Conservation (phyloP, 768 basidiomycete genomes). For the Chalciporus piperatus region DNA sequence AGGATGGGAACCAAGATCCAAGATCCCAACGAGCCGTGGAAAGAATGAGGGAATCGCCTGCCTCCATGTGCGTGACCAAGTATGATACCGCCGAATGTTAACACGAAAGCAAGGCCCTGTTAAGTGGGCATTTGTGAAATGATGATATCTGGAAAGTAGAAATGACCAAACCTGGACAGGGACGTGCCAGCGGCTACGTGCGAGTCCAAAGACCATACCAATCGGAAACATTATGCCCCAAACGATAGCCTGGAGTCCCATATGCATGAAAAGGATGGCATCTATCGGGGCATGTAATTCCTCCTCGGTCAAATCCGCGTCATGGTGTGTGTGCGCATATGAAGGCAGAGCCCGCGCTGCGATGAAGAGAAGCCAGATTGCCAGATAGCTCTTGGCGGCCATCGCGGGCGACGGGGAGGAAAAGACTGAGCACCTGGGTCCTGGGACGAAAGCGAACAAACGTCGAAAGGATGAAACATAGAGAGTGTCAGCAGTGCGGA, state of each 20-base stretch:
- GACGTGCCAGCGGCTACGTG: constrained; percentile 87
- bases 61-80: constrained; percentile 89
- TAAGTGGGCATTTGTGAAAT: background rate
- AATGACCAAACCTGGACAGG: constrained; percentile 60
- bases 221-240: constrained; percentile 89
- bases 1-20: constrained; percentile 57
- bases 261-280: constrained; percentile 78
- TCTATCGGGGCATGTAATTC: constrained; percentile 67
- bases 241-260: constrained; percentile 67
- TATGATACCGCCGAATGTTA: constrained; percentile 71
- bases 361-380: constrained; percentile 10
- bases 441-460: too few species aligned
- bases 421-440: background rate
- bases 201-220: constrained; percentile 74
- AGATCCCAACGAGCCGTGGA: constrained; percentile 65
- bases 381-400: background rate
- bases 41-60: constrained; percentile 67
- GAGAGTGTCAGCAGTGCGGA: too few species aligned
- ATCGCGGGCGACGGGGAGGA: background rate
- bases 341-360: constrained; percentile 4
- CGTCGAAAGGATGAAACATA: too few species aligned
- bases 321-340: constrained; percentile 60
- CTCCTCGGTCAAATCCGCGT: constrained; percentile 57
- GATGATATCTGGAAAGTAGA: background rate
- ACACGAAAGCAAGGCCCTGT: constrained; percentile 62